Evolutionary conservation across 1,139 yeast genomes (phyloP).

Genomic region (Saccharomyces hybrid): DNA sequence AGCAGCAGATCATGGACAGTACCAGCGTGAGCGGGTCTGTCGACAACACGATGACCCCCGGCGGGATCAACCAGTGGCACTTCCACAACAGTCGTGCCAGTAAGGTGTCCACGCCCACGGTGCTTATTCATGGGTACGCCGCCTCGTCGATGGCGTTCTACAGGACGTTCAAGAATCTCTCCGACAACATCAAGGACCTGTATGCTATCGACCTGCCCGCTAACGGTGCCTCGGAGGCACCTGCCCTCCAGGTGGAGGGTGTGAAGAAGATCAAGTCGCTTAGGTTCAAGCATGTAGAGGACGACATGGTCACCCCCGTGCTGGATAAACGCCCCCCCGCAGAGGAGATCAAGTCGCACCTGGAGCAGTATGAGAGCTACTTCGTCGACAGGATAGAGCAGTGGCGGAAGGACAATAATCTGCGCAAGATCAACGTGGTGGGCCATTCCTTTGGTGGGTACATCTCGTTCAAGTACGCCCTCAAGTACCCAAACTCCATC

Average conservation of each 20-base stretch:
- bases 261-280: constrained; percentile 1
- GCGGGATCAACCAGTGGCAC: constrained; percentile 26
- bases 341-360: constrained; percentile 2
- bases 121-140: constrained; percentile 85
- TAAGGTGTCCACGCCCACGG: constrained; percentile 34
- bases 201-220: constrained; percentile 82
- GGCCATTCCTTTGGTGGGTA: constrained; percentile 96
- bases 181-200: constrained; percentile 40
- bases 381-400: constrained; percentile 75
- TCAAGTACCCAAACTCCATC: constrained; percentile 64
- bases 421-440: constrained; percentile 58
- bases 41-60: constrained; percentile 11
- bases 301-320: constrained; percentile 11
- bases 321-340: constrained; percentile 9
- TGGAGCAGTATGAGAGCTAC: constrained; percentile 52
- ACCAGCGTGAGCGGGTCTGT: constrained; percentile 5
- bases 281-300: constrained; percentile 4
- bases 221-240: constrained; percentile 45
- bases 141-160: constrained; percentile 84
- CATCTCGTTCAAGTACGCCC: constrained; percentile 67
- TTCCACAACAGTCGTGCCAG: constrained; percentile 15
- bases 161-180: constrained; percentile 55
- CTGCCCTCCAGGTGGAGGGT: constrained; percentile 24
- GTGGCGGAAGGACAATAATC: constrained; percentile 60
- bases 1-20: constrained; percentile 14